These are phyloP conservation scores for Xerocomus nothofagi DNA, from an alignment of 1,284 basidiomycete species.

Conservation along the genomic window DNA sequence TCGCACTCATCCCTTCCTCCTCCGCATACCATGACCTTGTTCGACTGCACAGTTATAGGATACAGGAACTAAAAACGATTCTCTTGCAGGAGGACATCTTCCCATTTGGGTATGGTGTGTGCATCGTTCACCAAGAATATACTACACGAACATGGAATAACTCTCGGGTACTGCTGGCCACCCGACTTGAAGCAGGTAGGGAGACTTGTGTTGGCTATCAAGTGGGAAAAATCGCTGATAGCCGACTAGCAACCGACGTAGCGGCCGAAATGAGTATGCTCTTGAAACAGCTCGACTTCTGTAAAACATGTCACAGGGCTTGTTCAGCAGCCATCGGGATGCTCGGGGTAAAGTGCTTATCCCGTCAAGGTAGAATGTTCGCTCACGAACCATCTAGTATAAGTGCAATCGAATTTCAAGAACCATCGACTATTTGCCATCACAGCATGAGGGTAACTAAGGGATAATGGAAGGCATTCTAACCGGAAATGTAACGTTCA, in stretches of 20 bases:
- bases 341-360: constrained; percentile 48
- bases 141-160: constrained; percentile 51
- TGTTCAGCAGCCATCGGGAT: constrained; percentile 62
- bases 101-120: constrained; percentile 66
- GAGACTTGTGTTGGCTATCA: background rate
- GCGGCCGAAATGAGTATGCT: constrained; percentile 57
- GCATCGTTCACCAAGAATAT: constrained; percentile 46
- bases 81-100: constrained; percentile 60
- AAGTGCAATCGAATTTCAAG: constrained; percentile 52
- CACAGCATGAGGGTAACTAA: constrained; percentile 26
- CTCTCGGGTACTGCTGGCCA: constrained; percentile 39
- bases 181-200: constrained; percentile 53
- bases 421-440: constrained; percentile 36
- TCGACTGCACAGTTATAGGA: constrained; percentile 54
- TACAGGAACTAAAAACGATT: constrained; percentile 48
- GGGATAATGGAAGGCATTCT: constrained; percentile 4
- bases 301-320: constrained; percentile 55
- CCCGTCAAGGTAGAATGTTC: background rate
- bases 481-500: background rate
- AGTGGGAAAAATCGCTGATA: constrained; percentile 9
- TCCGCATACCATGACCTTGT: constrained; percentile 60
- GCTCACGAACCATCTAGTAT: constrained; percentile 45
- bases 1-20: constrained; percentile 53
- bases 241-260: constrained; percentile 54
- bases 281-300: constrained; percentile 42